Evolutionary conservation across 73 alveolate species (phyloP), one percentile per base, ranked within the genome.

Genomic region (Urostyla sp.): DNA sequence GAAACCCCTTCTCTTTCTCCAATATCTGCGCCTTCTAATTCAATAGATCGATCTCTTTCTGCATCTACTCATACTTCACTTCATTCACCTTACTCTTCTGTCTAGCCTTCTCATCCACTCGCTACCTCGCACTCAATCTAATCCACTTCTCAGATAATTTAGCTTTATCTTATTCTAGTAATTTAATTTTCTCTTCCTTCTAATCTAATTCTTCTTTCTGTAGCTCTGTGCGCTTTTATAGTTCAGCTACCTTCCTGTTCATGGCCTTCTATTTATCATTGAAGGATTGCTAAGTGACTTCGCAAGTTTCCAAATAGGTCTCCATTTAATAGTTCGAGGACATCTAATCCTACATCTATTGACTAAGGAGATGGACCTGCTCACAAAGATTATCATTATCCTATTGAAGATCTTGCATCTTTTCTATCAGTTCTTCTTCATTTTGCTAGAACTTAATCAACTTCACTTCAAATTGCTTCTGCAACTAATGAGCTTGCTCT

Each of bases 141-240:
- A 63, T 63, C 79, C 79, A 63, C 44, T 63, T 63, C 38, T 63
- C 79, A 63, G 31, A 15, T 2, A 63, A 32, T 43, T 63, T 63
- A 24, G 4, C 31, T 23, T 63, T 63, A 1, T 63, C 79, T 16
- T 3, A 1, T 24, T 63, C 79, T 5, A 63, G 60, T 1, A 37
- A 2, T 24, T 63, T 63, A n/a, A 63, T 50, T 63, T 34, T 63
- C 7, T 63, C 79, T 32, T 63, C 79, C 18, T 27, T 57, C 58
- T 35, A 7, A 4, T 43, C 11, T 26, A 43, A 43, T 5, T 3
- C 45, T 6, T 63, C 79, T 43, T 60, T 63, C 1, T 43, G 45
- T 7, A 43, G 61, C 26, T 37, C 18, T 43, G 37, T 63, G 37
- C 45, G 37, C 50, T 63, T 63, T 13, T 37, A 43, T 26, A 63